Evolutionary conservation across 208 protist genomes (phyloP), one percentile per base, ranked within the genome.

Genomic region (Lotmaria passim): DNA sequence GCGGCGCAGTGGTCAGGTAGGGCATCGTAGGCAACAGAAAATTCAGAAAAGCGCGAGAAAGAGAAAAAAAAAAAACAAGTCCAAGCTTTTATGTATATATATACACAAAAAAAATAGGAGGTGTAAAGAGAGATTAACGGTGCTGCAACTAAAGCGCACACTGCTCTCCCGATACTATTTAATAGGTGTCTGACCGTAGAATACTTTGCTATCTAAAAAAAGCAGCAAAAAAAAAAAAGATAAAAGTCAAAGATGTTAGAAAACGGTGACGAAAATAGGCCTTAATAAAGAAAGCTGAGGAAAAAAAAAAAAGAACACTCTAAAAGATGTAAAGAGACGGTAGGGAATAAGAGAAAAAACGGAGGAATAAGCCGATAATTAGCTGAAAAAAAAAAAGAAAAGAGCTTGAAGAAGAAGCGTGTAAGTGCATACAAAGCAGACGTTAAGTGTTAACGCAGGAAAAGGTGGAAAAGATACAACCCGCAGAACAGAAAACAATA

Each of bases 11-110:
- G 24, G 43, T 30, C 26, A 64, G 19, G 3, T 63, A 47, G 1
- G 55, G 38, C 55, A 60, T 60, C 23, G 41, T 43, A 63, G 43
- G 24, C 52, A 64, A 58, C 39, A 53, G 46, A 30, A 24, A 60
- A 63, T 19, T 52, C 3, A 23, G 17, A 10, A 10, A 59, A 63
- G 24, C 47, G 7, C 23, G 6, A 59, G 23, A 58, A 38, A 41
- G 7, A 21, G 50, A 36, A 21, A 19, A 19, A 5, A 21, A 56
- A 55, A 34, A 34, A 34, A 21, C 26, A 5, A 57, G 24, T n/a
- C n/a, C n/a, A n/a, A n/a, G n/a, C n/a, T n/a, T n/a, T n/a, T n/a
- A n/a, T n/a, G n/a, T n/a, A n/a, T n/a, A 30, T 7, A 51, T 30
- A 28, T 46, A 56, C 19, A 7, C 11, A 4, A 30, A 19, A 34